Evolutionary conservation across 2,329 filamentous ascomycete species (phyloP), one percentile per base, ranked within the genome.

Genomic region (Hirsutella minnesotensis): DNA sequence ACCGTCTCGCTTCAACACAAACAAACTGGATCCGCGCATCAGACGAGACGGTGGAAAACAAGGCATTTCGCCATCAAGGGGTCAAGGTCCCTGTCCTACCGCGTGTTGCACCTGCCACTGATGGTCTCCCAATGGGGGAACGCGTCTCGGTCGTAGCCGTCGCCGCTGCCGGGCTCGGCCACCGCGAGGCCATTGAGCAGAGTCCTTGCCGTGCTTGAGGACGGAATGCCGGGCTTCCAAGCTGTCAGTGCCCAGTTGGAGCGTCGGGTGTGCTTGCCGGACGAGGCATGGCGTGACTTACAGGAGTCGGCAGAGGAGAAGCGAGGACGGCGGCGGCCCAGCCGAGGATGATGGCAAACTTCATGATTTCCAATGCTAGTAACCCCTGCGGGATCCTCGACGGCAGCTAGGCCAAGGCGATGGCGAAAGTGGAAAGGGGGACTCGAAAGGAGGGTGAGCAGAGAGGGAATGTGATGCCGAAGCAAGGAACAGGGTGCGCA

Each of bases 81-180:
- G 3, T 12, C 8, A 9, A 12, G 19, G 4, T 16, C 22, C 39
- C 18, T n/a, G 10, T 20, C 55, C 24, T 58, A 70, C 68, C 73
- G 68, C 18, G 83, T 83, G 64, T 87, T 80, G 72, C 86, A 92
- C 5, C 63, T 61, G 9, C 81, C 82, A 13, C 62, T 65, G 52
- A 79, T 72, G 24, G 76, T 80, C 51, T 71, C 74, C 83, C 83
- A 88, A 61, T 80, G 77, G 3, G 79, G 80, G 64, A 89, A 89
- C 41, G 80, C 62, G 52, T 75, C 71, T 41, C 85, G 79, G 44
- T 71, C 65, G 62, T 88, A 87, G 18, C 67, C 67, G 46, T 63
- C 65, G 38, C 73, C 69, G 40, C 75, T 69, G 30, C 70, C 72
- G 35, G 72, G 63, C 0, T 72, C 61, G 4, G 68, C 66, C 16